phyloP scores from a whole-genome alignment of 2,329 filamentous ascomycete species.

The Cordyceps cateniannulata region DNA sequence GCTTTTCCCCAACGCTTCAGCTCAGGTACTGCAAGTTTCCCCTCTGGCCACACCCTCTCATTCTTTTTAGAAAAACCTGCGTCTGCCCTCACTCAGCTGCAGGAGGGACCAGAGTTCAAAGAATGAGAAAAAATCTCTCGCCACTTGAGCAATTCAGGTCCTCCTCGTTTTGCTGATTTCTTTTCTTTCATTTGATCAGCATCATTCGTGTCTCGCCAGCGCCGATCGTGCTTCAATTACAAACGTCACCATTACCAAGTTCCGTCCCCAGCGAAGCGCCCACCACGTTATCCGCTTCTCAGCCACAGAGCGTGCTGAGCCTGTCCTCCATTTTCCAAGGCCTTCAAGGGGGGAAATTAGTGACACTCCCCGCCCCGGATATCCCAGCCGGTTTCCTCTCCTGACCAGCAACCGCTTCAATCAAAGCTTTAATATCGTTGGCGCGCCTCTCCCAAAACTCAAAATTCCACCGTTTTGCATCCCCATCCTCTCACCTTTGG shows the following conservation, averaged over 20 bases:
- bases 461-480: neutral
- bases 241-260: slow-evolving; percentile 2
- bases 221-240: neutral
- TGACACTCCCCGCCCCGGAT: neutral
- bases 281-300: neutral
- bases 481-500: neutral
- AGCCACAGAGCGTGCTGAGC: neutral
- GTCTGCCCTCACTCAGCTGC: neutral
- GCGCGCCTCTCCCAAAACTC: slow-evolving; percentile 2
- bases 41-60: neutral
- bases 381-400: neutral
- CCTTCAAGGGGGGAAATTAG: neutral
- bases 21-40: neutral
- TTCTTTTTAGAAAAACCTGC: neutral
- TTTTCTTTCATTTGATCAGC: neutral
- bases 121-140: neutral
- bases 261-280: neutral
- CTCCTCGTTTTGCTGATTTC: neutral
- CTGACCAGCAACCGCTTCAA: neutral
- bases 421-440: slow-evolving; percentile 4
- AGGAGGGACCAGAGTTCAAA: neutral
- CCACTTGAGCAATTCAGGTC: neutral
- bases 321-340: neutral
- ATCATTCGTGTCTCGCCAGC: neutral
- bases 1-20: neutral